Evolutionary conservation across 306 rosid genomes (phyloP).

Genomic region (Pterocarpus santalinus): DNA sequence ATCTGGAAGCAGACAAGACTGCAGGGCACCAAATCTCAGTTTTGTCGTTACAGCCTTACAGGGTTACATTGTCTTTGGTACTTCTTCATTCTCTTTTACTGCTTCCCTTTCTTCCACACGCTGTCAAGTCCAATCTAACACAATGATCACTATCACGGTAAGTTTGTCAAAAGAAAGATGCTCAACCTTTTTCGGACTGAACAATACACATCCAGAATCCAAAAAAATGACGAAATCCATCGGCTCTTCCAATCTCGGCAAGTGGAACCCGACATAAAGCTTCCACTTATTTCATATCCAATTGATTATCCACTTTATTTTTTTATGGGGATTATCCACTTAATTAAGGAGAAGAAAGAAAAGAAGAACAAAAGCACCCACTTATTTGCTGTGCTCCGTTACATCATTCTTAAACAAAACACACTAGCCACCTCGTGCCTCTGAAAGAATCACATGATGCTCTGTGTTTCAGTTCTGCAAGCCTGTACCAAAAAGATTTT

Average conservation of each 20-base stretch:
- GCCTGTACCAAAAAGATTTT: neutral
- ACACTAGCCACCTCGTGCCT: neutral
- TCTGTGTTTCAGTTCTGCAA: neutral
- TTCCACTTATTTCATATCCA: neutral
- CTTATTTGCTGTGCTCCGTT: no score
- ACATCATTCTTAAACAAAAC: no score
- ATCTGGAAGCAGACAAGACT: slow-evolving; percentile 29
- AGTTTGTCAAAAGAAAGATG: slow-evolving; percentile 32
- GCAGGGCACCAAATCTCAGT: neutral
- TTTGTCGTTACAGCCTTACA: slow-evolving; percentile 1
- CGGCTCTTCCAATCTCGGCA: no score
- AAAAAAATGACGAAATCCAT: neutral
- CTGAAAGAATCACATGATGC: neutral
- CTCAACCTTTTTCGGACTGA: slow-evolving; percentile 2
- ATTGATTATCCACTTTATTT: neutral
- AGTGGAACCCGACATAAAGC: no score
- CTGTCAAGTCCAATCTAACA: slow-evolving; percentile 46
- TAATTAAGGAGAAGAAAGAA: no score
- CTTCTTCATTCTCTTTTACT: slow-evolving; percentile 23
- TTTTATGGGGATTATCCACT: no score
- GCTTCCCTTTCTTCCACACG: neutral
- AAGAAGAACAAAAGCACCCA: no score
- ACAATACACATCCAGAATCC: neutral
- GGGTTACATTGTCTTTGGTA: neutral
- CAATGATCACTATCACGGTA: slow-evolving; percentile 11